These are phyloP conservation scores for Hirsutella rhossiliensis DNA, from an alignment of 2,329 filamentous ascomycete species.

Conservation along the genomic window DNA sequence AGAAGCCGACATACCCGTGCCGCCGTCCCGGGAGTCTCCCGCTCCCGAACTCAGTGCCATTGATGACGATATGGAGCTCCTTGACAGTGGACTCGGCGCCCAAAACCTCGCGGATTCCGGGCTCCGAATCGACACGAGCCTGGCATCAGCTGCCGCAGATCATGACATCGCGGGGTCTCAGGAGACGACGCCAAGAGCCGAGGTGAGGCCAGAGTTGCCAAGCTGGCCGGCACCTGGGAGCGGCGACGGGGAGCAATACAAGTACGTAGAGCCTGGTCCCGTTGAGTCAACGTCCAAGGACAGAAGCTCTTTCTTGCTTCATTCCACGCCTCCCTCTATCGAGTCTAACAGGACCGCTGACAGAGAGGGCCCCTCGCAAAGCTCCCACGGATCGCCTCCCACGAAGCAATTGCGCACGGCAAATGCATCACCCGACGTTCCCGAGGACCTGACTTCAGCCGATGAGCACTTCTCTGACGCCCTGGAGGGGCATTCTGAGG, in stretches of 20 bases:
- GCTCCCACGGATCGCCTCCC: conserved; percentile 13
- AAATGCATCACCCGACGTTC: conserved; percentile 8
- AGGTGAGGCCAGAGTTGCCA: conserved; percentile 18
- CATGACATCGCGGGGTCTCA: conserved; percentile 46
- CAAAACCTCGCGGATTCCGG: conserved; percentile 9
- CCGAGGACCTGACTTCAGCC: conserved; percentile 20
- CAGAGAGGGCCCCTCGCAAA: conserved; percentile 8
- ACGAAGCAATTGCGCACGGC: conserved; percentile 8
- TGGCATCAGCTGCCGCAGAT: conserved; percentile 16
- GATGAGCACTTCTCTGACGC: conserved; percentile 25
- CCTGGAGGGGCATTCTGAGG: conserved; percentile 12
- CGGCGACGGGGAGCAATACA: background rate
- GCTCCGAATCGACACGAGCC: conserved; percentile 29
- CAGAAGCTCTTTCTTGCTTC: conserved; percentile 28
- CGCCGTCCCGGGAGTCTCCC: conserved; percentile 21
- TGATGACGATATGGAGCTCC: conserved; percentile 15
- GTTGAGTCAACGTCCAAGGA: conserved; percentile 29
- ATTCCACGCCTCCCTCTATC: conserved; percentile 23
- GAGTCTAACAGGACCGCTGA: conserved; percentile 15
- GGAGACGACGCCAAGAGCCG: conserved; percentile 57
- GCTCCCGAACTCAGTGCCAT: conserved; percentile 17
- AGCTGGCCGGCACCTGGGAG: conserved; percentile 7
- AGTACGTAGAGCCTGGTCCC: conserved; percentile 24
- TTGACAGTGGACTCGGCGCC: conserved; percentile 10
- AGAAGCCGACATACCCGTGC: conserved; percentile 30